phyloP scores from a whole-genome alignment of 768 basidiomycete genomes.

The Podaxis sp. region DNA sequence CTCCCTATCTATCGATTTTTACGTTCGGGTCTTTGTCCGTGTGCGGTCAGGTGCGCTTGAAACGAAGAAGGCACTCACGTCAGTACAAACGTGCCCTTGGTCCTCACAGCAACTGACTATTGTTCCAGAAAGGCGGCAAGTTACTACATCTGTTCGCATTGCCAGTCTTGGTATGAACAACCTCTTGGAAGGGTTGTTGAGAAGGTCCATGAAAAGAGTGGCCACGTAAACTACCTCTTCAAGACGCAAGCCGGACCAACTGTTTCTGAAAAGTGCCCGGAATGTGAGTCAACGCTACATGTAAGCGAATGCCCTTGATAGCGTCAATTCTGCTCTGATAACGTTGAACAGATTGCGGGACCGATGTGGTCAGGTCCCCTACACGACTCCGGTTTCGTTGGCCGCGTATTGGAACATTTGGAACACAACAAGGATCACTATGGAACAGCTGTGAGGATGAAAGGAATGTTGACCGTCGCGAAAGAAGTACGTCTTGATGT shows the following conservation, averaged over 20 bases:
- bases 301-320: conserved; percentile 42
- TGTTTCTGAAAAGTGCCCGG: conserved; percentile 67
- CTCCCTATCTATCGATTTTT: conserved; percentile 95
- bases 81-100: conserved; percentile 25
- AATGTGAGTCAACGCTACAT: conserved; percentile 79
- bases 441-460: conserved; percentile 82
- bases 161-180: conserved; percentile 82
- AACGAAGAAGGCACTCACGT: conserved; percentile 85
- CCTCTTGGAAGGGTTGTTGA: conserved; percentile 77
- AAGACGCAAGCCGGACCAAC: conserved; percentile 74
- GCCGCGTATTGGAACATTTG: conserved; percentile 73
- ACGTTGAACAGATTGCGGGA: conserved; percentile 66
- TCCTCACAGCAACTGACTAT: conserved; percentile 13
- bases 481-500: conserved; percentile 59
- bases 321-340: background rate
- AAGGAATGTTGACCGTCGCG: conserved; percentile 92
- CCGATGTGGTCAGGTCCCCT: conserved; percentile 96
- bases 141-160: conserved; percentile 82
- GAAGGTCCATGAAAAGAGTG: conserved; percentile 53
- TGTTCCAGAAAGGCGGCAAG: conserved; percentile 76
- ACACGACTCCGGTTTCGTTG: conserved; percentile 74
- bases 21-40: conserved; percentile 88
- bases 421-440: conserved; percentile 63
- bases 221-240: conserved; percentile 61
- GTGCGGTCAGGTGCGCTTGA: conserved; percentile 72